Base-by-base conservation (phyloP, 2,329 filamentous ascomycete genomes). In the Neofusicoccum laricinum region DNA sequence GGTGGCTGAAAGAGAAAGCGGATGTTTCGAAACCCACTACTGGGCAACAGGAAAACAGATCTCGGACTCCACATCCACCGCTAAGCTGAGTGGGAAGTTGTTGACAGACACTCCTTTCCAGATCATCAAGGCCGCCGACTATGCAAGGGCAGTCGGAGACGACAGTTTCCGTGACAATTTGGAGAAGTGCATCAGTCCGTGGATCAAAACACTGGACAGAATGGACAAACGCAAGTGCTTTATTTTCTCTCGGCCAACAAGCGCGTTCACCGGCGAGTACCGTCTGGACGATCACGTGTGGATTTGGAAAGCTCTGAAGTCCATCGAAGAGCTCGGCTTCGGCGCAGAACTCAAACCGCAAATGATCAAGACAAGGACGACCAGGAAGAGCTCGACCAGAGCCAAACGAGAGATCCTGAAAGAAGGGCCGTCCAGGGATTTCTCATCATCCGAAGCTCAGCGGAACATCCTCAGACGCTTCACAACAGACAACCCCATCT, bases 261-360 rank as follows among this genome's bases (percentile, higher is more conserved):
- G 40, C 12, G 49, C 48, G 8, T 41, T 41, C 36, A 53, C 49
- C 5, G 38, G 34, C 2, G 40, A 41, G 14, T 53, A 50, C n/a
- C 55, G 45, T 6, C 19, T 65, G n/a, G 63, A 65, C 2, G 45
- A 62, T 19, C 55, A 65, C 15, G 46, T 65, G 5, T 65, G 63
- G 63, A 65, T 62, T 7, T 65, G 63, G 63, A 62, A 43, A 5
- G 63, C 55, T 7, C 38, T 65, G 5, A 48, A 30, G 21, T 62
- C 45, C 4, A 51, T 65, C 14, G 43, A 65, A 25, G 38, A 61
- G 3, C 19, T 61, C 2, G 57, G 57, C 14, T 30, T 65, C 2
- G 34, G 17, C 2, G 19, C 17, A 2, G 46, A 46, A 4, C 21
- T 61, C 21, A 48, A 50, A n/a, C 30, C 34, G 6, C 34, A 61